Evolutionary conservation across 768 basidiomycete species (phyloP).

Genomic region (Lenzites betulinus): DNA sequence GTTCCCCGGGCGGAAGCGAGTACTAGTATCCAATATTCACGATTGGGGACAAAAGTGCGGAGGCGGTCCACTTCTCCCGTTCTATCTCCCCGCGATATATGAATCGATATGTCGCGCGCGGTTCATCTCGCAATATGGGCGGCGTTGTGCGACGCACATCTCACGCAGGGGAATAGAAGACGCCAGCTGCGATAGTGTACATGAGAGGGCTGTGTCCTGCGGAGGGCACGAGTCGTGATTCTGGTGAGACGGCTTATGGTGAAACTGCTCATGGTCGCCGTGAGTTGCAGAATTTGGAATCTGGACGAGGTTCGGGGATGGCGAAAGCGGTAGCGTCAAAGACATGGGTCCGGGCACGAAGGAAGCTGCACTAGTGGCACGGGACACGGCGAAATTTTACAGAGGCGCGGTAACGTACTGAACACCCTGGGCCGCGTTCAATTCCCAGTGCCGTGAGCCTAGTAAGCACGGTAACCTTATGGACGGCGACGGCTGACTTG

Average conservation of each 20-base stretch:
- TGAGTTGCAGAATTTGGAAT: not conserved
- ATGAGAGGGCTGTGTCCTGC: too few relatives aligned
- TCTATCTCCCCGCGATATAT: constrained; percentile 12
- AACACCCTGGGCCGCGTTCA: not conserved
- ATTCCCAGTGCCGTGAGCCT: too few relatives aligned
- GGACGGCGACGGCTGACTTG: not conserved
- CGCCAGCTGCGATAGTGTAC: not conserved
- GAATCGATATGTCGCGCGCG: not conserved
- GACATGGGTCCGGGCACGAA: not conserved
- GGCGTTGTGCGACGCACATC: not conserved
- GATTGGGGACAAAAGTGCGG: too few relatives aligned
- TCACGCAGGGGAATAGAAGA: not conserved
- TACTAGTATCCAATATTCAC: too few relatives aligned
- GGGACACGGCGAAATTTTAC: constrained; percentile 9
- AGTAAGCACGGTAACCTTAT: too few relatives aligned
- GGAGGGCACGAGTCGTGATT: too few relatives aligned
- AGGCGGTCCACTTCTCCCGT: not conserved
- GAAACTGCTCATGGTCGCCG: not conserved
- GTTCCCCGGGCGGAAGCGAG: too few relatives aligned
- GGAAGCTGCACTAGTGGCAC: not conserved
- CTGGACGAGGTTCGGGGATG: not conserved
- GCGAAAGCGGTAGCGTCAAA: constrained; percentile 1
- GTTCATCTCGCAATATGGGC: not conserved
- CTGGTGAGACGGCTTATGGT: too few relatives aligned
- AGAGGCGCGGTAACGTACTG: not conserved